Base-by-base conservation (phyloP, 108 stramenopile genomes). In the Skeletonema grethae region DNA sequence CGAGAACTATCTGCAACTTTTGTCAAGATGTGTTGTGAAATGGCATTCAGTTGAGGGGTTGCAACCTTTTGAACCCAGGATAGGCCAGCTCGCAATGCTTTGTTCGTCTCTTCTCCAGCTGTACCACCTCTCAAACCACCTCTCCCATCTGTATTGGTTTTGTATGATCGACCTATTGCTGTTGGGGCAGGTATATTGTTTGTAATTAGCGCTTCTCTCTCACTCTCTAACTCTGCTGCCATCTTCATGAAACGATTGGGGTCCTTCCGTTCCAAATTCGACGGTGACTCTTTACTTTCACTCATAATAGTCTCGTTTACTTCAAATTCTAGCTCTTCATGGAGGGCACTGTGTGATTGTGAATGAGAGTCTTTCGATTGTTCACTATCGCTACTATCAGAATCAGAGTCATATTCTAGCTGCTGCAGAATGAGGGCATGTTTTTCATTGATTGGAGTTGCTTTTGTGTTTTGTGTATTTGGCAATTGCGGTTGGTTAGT, bases 181-280 rank as follows among this genome's bases (percentile, higher is more conserved):
- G 29, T 28, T 38, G 62, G 32, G 18, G 31, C 13, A 20, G 77
- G n/a, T 45, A 57, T 20, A 25, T 20, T 58, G 30, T 61, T 63
- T 62, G 64, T 24, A 25, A 68, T 18, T 3, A 79, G 38, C 35
- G 55, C 57, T 46, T 72, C 70, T 43, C 67, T 60, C 36, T 79
- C 77, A 59, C 45, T 70, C 46, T 79, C 77, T 39, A 71, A 60
- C 43, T 66, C 57, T 30, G 57, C 64, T 2, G 77, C 68, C 70
- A 79, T 79, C 32, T 10, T 72, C 67, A 79, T 79, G 53, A 79
- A 79, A 7, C 77, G 77, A 68, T 72, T 60, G 13, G 71, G 70
- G 57, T 72, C 66, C 25, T 79, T 79, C 29, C 60, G 9, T 25
- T 43, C 56, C 63, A 57, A 25, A 31, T 73, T 30, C 7, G 53